Evolutionary conservation across 2,329 filamentous ascomycete species (phyloP), one percentile per base, ranked within the genome.

Genomic region (Ceratocystis cubensis): DNA sequence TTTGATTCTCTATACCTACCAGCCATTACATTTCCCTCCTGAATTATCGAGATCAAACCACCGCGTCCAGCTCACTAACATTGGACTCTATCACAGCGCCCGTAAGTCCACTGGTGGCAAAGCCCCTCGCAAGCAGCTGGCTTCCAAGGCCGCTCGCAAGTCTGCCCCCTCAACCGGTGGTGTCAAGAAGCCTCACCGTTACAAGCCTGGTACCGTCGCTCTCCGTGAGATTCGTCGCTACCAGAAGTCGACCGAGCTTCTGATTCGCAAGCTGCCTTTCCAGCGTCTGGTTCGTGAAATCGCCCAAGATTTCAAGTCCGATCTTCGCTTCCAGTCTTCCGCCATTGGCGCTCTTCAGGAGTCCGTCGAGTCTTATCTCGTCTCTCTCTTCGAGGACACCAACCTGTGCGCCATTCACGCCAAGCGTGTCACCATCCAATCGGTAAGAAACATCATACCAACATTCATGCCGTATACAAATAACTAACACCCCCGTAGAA

Each of bases 141-240:
- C 93, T 74, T 96, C 92, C 84, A 96, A 96, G 89, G 94, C 93
- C 72, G 93, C 94, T 75, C 92, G 94, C 83, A 99, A 99, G 88
- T 91, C 88, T 74, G 93, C 94, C 69, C 94, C 94, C 73, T 96
- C 91, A 70, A 97, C 94, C 78, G 94, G 93, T 75, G 89, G 89
- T 87, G 89, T 93, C 85, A 94, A 94, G 89, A 94, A 94, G 88
- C 89, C 89, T 80, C 89, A 92, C 82, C 84, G 89, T 75, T 80
- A 92, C 78, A 92, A 91, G 88, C 89, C 89, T 75, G 88, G 88
- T 84, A 96, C 94, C 76, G 89, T 96, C 80, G 93, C 93, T 84
- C 88, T 97, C 74, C 90, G 91, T 85, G 94, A 99, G 82, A 99
- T 99, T 75, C 88, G 93, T 83, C 88, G 89, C 76, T 97, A 97